Percentiles rank a stretch among this genome's conserved stretches.
Conservation (phyloP, 2,329 filamentous ascomycete genomes). For the Pseudofabraea citricarpa region DNA sequence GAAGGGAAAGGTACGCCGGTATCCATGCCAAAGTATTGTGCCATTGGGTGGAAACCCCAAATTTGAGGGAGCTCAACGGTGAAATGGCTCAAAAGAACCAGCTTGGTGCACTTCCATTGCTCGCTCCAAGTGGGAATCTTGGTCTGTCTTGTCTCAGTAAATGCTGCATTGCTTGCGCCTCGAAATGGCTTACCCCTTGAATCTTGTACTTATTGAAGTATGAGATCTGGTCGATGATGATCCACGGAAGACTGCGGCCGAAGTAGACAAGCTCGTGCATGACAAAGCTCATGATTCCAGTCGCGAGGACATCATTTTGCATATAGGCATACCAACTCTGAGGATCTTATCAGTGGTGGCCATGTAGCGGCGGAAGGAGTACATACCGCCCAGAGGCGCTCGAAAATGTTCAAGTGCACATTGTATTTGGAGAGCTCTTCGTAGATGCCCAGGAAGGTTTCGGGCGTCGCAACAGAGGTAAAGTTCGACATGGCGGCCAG, state of each 20-base stretch:
- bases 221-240: slow-evolving; percentile 84
- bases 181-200: slow-evolving; percentile 59
- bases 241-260: slow-evolving; percentile 80
- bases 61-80: slow-evolving; percentile 98
- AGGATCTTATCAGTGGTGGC: slow-evolving; percentile 14
- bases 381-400: slow-evolving; percentile 82
- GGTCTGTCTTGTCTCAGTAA: slow-evolving; percentile 8
- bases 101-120: slow-evolving; percentile 89
- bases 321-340: slow-evolving; percentile 93
- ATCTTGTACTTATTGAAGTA: slow-evolving; percentile 94
- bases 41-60: slow-evolving; percentile 98
- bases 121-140: slow-evolving; percentile 92
- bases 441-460: slow-evolving; percentile 49
- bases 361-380: slow-evolving; percentile 8
- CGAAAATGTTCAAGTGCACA: slow-evolving; percentile 73
- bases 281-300: slow-evolving; percentile 93
- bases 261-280: slow-evolving; percentile 97
- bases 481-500: slow-evolving; percentile 20
- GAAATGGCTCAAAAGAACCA: slow-evolving; percentile 93
- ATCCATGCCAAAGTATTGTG: slow-evolving; percentile 83
- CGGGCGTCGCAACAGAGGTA: slow-evolving; percentile 21
- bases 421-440: slow-evolving; percentile 68
- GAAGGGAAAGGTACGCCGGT: slow-evolving; percentile 88
- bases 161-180: not conserved
- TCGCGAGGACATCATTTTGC: slow-evolving; percentile 95